Percentiles rank a stretch among this genome's conserved stretches.
phyloP scores from a whole-genome alignment of 2,329 filamentous ascomycete species.

The Colletotrichum limetticola region DNA sequence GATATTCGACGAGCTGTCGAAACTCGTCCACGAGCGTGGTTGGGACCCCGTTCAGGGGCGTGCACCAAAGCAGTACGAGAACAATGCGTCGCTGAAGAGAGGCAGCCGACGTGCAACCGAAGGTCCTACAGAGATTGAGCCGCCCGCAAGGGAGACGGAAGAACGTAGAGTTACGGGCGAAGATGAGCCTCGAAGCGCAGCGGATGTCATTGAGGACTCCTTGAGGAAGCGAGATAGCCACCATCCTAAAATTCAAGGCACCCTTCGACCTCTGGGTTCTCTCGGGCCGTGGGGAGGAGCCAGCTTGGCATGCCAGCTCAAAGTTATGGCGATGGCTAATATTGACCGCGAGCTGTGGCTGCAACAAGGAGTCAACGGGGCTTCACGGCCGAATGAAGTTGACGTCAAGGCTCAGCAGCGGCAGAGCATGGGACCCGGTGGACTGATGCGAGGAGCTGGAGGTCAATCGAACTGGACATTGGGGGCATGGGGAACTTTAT shows the following conservation, averaged over 20 bases:
- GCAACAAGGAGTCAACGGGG: slow-evolving; percentile 72
- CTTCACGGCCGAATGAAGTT: slow-evolving; percentile 68
- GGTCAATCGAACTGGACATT: slow-evolving; percentile 68
- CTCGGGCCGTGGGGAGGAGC: slow-evolving; percentile 81
- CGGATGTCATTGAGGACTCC: slow-evolving; percentile 68
- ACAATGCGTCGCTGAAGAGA: slow-evolving; percentile 55
- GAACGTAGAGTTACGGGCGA: slow-evolving; percentile 43
- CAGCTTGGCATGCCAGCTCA: slow-evolving; percentile 75
- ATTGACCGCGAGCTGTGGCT: slow-evolving; percentile 79
- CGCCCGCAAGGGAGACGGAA: slow-evolving; percentile 12
- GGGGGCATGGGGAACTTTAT: slow-evolving; percentile 64
- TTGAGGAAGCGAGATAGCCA: slow-evolving; percentile 48
- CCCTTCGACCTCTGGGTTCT: slow-evolving; percentile 73
- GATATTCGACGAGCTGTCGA: slow-evolving; percentile 78
- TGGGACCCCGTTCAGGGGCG: slow-evolving; percentile 84
- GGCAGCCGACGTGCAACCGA: slow-evolving; percentile 38
- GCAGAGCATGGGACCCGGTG: slow-evolving; percentile 72
- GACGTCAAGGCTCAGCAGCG: slow-evolving; percentile 68
- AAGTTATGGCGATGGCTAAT: slow-evolving; percentile 74
- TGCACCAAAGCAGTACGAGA: slow-evolving; percentile 65
- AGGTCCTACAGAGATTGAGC: slow-evolving; percentile 35
- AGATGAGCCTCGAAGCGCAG: slow-evolving; percentile 51
- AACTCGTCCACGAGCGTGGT: slow-evolving; percentile 73
- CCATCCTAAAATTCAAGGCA: slow-evolving; percentile 59
- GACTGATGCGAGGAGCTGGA: slow-evolving; percentile 53